phyloP scores from a whole-genome alignment of 306 rosid species.

The Cyamopsis tetragonoloba region DNA sequence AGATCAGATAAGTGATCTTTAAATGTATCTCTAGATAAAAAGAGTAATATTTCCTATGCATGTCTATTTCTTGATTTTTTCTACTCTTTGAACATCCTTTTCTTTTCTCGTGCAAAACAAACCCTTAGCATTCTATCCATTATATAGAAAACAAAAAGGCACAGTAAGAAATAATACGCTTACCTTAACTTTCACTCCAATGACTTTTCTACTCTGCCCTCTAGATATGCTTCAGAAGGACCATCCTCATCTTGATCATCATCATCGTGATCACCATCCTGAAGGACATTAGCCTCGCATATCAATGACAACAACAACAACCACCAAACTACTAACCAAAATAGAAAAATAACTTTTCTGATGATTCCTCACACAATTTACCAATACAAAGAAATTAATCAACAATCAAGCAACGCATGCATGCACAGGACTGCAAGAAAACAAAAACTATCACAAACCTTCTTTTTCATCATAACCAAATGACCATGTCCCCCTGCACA shows the following conservation, averaged over 20 bases:
- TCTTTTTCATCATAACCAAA: constrained; percentile 94
- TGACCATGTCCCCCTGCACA: constrained; percentile 87
- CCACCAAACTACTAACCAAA: too few species aligned
- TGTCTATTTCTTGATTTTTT: background rate
- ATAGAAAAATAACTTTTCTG: background rate
- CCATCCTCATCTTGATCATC: constrained; percentile 84
- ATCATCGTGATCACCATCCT: constrained; percentile 87
- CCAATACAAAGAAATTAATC: constrained; percentile 7
- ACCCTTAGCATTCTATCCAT: too few species aligned
- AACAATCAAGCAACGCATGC: constrained; percentile 1
- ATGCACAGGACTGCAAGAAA: constrained; percentile 19
- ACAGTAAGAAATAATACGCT: constrained; percentile 35
- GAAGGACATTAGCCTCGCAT: constrained; percentile 8
- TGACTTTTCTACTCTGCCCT: constrained; percentile 92
- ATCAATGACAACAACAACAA: constrained; percentile 12
- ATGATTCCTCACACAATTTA: background rate
- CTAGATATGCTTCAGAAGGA: constrained; percentile 75
- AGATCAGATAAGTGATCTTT: too few species aligned
- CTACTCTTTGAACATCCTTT: too few species aligned
- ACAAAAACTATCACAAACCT: constrained; percentile 46
- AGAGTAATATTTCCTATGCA: background rate
- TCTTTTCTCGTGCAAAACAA: background rate
- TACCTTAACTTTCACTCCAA: constrained; percentile 99
- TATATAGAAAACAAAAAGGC: background rate
- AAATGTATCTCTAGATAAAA: too few species aligned